Conservation (phyloP, 352 stramenopile genomes). For the Aphanomyces astaci region DNA sequence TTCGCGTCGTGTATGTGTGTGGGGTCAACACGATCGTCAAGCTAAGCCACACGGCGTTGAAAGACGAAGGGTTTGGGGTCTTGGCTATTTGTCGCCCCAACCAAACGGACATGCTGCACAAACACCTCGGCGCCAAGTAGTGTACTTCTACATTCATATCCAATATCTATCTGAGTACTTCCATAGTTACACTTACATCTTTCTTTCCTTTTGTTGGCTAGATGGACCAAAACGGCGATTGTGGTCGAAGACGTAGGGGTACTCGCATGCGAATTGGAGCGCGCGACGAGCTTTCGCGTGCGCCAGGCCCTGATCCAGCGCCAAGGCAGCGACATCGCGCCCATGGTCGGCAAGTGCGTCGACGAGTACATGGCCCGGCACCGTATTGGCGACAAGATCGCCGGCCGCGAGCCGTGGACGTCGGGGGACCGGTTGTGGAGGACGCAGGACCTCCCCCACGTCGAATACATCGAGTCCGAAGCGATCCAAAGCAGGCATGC, state of each 20-base stretch:
- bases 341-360: constrained; percentile 58
- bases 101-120: constrained; percentile 60
- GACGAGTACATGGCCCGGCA: constrained; percentile 56
- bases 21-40: constrained; percentile 75
- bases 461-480: constrained; percentile 52
- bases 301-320: constrained; percentile 40
- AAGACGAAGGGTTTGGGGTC: constrained; percentile 58
- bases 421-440: constrained; percentile 63
- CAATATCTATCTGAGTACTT: no score
- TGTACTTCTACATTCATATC: no score
- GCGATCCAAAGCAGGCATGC: not conserved
- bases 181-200: no score
- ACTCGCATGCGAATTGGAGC: constrained; percentile 53
- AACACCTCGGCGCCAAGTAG: constrained; percentile 58
- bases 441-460: constrained; percentile 50
- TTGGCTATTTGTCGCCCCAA: constrained; percentile 57
- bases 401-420: constrained; percentile 45
- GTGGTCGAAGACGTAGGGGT: constrained; percentile 69
- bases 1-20: constrained; percentile 71
- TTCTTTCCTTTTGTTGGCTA: not conserved
- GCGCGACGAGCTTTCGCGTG: constrained; percentile 54
- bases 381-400: constrained; percentile 48
- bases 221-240: constrained; percentile 38
- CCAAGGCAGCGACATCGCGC: constrained; percentile 29
- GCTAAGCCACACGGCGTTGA: constrained; percentile 56